Conservation (phyloP, 176 grass and related monocot genomes). For the Aegilops umbellulata region DNA sequence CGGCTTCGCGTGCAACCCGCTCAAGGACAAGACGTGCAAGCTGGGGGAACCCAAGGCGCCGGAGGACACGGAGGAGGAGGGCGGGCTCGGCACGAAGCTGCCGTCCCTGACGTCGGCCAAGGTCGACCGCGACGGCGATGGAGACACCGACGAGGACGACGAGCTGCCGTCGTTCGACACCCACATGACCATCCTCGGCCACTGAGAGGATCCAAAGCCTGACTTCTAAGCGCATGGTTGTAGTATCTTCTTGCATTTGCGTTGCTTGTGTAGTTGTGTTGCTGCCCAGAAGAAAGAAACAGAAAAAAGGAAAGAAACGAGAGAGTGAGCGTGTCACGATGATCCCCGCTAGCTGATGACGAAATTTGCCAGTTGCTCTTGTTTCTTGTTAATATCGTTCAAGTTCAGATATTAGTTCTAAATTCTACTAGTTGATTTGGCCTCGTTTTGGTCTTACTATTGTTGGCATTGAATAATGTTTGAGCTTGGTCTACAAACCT, state of each 20-base stretch:
- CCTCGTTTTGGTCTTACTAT: neutral
- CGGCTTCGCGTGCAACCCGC: slow-evolving; percentile 19
- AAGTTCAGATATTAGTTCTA: neutral
- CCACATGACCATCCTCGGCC: slow-evolving; percentile 50
- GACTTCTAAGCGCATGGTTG: neutral
- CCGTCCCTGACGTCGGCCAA: neutral
- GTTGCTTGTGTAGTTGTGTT: neutral
- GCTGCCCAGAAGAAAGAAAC: neutral
- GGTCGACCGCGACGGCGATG: neutral
- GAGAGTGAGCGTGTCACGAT: neutral
- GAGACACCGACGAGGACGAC: slow-evolving; percentile 18
- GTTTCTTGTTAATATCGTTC: neutral
- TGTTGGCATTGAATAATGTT: neutral
- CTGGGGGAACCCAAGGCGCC: slow-evolving; percentile 35
- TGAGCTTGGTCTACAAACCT: no score
- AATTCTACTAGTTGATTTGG: neutral
- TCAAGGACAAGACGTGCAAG: slow-evolving; percentile 44
- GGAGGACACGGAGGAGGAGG: slow-evolving; percentile 56
- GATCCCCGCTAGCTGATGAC: neutral
- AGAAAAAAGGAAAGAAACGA: neutral
- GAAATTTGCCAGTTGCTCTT: neutral
- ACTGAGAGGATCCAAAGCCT: slow-evolving; percentile 25
- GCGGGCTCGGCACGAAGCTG: slow-evolving; percentile 13
- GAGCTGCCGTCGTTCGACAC: slow-evolving; percentile 48
- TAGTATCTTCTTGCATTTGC: slow-evolving; percentile 18